Evolutionary conservation across 1,284 basidiomycete species (phyloP), one percentile per base, ranked within the genome.

Genomic region (Apiotrichum mycotoxinovorans): DNA sequence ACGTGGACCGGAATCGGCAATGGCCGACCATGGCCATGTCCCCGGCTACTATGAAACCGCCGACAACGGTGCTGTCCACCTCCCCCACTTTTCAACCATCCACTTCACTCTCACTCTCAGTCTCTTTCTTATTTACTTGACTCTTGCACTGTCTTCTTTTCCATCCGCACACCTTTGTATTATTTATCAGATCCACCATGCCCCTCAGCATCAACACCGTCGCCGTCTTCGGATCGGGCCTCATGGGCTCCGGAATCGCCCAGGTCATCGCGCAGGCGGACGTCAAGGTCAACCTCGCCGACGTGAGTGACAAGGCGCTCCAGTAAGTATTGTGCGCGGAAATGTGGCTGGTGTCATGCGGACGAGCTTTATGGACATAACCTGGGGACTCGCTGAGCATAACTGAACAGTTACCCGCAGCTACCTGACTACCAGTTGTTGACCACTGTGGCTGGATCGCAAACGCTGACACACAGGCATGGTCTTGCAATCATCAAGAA

Each of bases 201-300:
- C 40, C 44, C 22, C 41, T 47, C 41, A 60, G 66, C 46, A 67
- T 79, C n/a, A 55, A 77, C 56, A 64, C 67, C 33, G 48, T 80
- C 42, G 78, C 79, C 0, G 73, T 79, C 18, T 78, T 80, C 58
- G 78, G 79, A 14, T 79, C 78, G 17, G 80, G 80, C 0, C 65
- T 81, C 37, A 82, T 82, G 80, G 80, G 80, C 57, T 76, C 79
- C 51, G 80, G 80, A 4, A 81, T 82, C 40, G 80, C 77, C 0
- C 80, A 82, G 61, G 76, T 81, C 10, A 78, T 77, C 0, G 79
- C 80, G 25, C 76, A 78, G 66, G 77, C 69, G 42, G 80, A 79
- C 0, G 63, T 79, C 61, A 78, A 78, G 67, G 74, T 77, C 25
- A 64, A 74, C 9, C 65, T 79, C 49, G 72, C 73, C 15, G 79